phyloP scores from a whole-genome alignment of 1,139 yeast species.

The Debaryomyces robertsiae region DNA sequence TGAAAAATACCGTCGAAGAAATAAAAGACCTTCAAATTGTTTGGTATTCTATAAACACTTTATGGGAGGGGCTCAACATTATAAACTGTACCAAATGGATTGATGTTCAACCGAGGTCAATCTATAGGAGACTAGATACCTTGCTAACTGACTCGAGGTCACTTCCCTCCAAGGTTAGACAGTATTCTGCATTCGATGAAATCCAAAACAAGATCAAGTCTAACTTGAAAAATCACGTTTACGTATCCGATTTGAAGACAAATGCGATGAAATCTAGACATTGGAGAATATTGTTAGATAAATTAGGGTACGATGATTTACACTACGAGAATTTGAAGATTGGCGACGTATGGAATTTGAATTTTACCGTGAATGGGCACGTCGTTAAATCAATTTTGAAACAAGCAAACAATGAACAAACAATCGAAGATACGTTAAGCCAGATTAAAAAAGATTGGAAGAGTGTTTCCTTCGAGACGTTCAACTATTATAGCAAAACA shows the following conservation, averaged over 20 bases:
- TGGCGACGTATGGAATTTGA: constrained; percentile 65
- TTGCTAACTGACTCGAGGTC: constrained; percentile 49
- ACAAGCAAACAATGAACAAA: constrained; percentile 74
- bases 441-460: constrained; percentile 55
- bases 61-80: constrained; percentile 54
- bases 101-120: constrained; percentile 45
- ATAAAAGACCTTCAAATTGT: constrained; percentile 59
- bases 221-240: constrained; percentile 39
- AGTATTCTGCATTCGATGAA: constrained; percentile 69
- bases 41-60: constrained; percentile 63
- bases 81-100: constrained; percentile 54
- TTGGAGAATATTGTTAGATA: constrained; percentile 58
- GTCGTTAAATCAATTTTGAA: constrained; percentile 52
- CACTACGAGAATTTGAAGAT: constrained; percentile 37
- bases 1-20: constrained; percentile 48
- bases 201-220: constrained; percentile 51
- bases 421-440: constrained; percentile 58
- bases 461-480: constrained; percentile 52
- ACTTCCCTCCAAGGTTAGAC: constrained; percentile 63
- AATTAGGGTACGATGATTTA: constrained; percentile 24
- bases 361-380: constrained; percentile 48
- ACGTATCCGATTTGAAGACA: constrained; percentile 54
- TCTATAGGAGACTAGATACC: constrained; percentile 56
- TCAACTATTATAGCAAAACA: constrained; percentile 55
- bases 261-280: constrained; percentile 68